Evolutionary conservation across 768 basidiomycete genomes (phyloP).

Genomic region (Mycena polygramma): DNA sequence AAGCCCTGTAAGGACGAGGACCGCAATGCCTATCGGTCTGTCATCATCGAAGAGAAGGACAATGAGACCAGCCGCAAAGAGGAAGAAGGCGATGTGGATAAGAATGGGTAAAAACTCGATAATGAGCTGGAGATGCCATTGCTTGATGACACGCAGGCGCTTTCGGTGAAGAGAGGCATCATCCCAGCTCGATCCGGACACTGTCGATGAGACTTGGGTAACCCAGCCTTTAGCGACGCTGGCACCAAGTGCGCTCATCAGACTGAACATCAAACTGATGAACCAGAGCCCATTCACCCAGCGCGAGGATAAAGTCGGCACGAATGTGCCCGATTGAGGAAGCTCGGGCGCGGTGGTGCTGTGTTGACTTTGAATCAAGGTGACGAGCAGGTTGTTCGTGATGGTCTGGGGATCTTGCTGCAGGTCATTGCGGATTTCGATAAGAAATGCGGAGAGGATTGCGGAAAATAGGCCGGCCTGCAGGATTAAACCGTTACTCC

Average conservation of each 20-base stretch:
- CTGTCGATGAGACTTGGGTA: background rate
- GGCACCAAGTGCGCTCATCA: conserved; percentile 7
- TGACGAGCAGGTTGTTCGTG: background rate
- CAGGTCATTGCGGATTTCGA: conserved; percentile 1
- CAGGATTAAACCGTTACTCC: no score
- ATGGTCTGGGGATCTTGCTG: conserved; percentile 2
- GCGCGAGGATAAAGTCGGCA: background rate
- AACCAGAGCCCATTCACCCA: conserved; percentile 22
- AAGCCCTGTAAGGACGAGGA: background rate
- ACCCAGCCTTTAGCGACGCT: conserved; percentile 9
- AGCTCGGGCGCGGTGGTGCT: background rate
- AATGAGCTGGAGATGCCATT: conserved; percentile 10
- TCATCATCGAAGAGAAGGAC: conserved; percentile 8
- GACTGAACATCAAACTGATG: background rate
- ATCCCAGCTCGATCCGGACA: conserved; percentile 7
- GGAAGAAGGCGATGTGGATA: conserved; percentile 10
- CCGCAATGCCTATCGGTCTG: background rate
- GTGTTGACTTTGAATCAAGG: background rate
- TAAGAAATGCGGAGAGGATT: conserved; percentile 9
- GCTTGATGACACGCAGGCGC: background rate
- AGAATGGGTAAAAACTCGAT: background rate
- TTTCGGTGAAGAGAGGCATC: background rate
- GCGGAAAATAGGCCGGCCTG: background rate
- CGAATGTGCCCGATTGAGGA: no score
- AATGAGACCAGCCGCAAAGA: background rate